These are phyloP conservation scores for Euphorbia peplus DNA, from an alignment of 345 rosid genomes.

Conservation along the genomic window DNA sequence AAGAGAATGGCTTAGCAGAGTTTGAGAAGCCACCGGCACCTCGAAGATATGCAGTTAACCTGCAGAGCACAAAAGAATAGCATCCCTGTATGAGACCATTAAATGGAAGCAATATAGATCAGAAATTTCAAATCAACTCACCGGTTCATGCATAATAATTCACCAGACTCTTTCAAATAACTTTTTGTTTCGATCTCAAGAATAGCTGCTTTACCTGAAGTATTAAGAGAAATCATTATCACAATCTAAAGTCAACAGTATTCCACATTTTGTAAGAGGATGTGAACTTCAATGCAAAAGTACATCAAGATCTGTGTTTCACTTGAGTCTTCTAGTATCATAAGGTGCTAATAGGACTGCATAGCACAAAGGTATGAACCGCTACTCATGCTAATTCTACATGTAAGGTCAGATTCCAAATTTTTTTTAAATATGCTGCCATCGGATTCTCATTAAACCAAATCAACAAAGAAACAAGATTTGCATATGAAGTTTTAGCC, in stretches of 20 bases:
- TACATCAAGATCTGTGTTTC: background rate
- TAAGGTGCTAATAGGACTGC: background rate
- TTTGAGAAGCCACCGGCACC: constrained; percentile 96
- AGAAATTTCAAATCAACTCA: constrained; percentile 26
- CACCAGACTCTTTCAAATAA: constrained; percentile 67
- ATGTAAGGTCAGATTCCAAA: background rate
- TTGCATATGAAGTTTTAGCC: background rate
- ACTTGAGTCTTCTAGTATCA: background rate
- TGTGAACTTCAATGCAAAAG: background rate
- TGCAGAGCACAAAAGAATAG: constrained; percentile 27
- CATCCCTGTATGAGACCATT: constrained; percentile 16
- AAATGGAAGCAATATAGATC: constrained; percentile 6
- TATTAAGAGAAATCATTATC: constrained; percentile 2
- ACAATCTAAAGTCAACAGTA: background rate
- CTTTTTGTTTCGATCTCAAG: constrained; percentile 71
- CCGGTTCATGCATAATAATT: constrained; percentile 77
- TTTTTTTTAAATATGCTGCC: constrained; percentile 1
- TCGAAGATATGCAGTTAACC: constrained; percentile 57
- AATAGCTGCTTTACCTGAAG: constrained; percentile 85
- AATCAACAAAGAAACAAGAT: background rate
- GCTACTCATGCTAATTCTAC: constrained; percentile 1
- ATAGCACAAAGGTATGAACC: background rate
- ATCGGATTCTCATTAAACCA: background rate
- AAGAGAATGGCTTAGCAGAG: constrained; percentile 62
- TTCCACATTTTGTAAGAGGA: background rate